Conservation (phyloP, 2,329 filamentous ascomycete species). For the Diaporthe longicolla region DNA sequence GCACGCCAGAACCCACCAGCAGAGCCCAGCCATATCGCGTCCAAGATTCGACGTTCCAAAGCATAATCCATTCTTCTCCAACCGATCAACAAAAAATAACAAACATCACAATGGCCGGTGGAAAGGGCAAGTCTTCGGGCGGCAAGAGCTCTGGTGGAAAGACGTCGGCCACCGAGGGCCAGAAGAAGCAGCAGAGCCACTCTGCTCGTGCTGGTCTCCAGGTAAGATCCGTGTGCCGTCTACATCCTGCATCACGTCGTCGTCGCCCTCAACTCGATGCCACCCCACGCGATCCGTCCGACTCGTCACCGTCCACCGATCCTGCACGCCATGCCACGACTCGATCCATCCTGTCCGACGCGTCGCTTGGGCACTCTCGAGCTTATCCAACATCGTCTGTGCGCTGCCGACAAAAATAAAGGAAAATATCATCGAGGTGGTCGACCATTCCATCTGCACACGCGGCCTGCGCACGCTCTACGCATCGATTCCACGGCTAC, state of each 20-base stretch:
- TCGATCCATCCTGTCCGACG: constrained; percentile 39
- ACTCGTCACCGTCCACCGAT: constrained; percentile 41
- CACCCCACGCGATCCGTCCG: constrained; percentile 34
- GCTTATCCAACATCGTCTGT: constrained; percentile 21
- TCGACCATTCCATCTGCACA: neutral
- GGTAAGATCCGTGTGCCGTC: constrained; percentile 66
- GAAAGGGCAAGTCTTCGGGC: constrained; percentile 93
- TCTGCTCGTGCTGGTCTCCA: constrained; percentile 95
- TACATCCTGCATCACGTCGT: neutral
- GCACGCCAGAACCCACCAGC: neutral
- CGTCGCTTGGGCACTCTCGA: constrained; percentile 26
- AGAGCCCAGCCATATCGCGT: neutral
- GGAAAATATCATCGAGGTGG: neutral
- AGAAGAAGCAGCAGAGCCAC: constrained; percentile 94
- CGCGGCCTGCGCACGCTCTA: constrained; percentile 1
- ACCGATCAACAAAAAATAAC: constrained; percentile 5
- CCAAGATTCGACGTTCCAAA: neutral
- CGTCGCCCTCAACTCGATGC: constrained; percentile 4
- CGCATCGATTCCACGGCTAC: neutral
- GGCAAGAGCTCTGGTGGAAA: constrained; percentile 91
- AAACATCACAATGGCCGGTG: constrained; percentile 75
- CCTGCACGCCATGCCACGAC: constrained; percentile 31
- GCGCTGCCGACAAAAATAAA: neutral
- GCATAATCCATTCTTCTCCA: neutral
- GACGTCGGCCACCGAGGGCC: constrained; percentile 72